These are phyloP conservation scores for Firmiana major DNA, from an alignment of 345 rosid species.

Conservation along the genomic window DNA sequence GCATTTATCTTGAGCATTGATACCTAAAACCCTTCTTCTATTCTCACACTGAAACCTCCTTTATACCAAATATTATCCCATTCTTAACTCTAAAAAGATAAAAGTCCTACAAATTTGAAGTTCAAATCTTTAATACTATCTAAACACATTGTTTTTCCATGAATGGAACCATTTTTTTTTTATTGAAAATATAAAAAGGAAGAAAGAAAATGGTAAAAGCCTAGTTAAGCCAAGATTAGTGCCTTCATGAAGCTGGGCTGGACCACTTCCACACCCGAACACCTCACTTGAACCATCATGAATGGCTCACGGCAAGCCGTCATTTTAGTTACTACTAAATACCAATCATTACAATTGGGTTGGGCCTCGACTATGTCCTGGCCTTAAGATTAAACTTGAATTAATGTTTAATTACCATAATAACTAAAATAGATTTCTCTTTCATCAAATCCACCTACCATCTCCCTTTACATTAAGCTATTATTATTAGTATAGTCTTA, in stretches of 20 bases:
- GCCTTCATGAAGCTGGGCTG: constrained; percentile 13
- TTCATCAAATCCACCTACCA: background rate
- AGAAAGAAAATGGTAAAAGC: background rate
- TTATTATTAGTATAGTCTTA: too few relatives aligned
- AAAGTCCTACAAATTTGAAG: too few relatives aligned
- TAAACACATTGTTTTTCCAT: too few relatives aligned
- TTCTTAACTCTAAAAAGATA: too few relatives aligned
- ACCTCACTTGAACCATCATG: background rate
- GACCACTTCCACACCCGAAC: constrained; percentile 14
- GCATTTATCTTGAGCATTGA: too few relatives aligned
- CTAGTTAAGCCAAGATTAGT: background rate
- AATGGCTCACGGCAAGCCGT: background rate
- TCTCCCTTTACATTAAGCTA: background rate
- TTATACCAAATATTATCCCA: too few relatives aligned
- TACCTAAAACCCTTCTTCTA: too few relatives aligned
- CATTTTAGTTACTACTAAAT: background rate
- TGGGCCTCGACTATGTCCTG: background rate
- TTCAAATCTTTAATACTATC: too few relatives aligned
- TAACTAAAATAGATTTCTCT: background rate
- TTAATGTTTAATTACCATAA: background rate
- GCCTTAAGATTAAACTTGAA: background rate
- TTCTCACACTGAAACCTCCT: too few relatives aligned
- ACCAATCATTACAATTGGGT: background rate
- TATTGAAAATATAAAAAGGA: too few relatives aligned
- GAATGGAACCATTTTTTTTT: too few relatives aligned